Conservation (phyloP, 768 basidiomycete genomes). For the Podaxis sp. region DNA sequence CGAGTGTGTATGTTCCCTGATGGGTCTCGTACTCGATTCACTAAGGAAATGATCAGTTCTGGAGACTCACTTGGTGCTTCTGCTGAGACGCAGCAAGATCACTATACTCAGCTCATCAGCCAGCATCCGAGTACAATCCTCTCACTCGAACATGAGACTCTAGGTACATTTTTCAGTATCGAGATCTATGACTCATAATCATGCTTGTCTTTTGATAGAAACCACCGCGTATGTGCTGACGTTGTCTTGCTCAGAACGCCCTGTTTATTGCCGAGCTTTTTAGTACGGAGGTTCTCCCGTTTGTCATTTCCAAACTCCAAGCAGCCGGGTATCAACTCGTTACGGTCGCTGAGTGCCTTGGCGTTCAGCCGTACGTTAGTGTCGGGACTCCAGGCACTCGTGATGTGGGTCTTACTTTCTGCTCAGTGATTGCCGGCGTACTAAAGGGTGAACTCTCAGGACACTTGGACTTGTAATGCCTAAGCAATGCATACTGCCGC, state of each 20-base stretch:
- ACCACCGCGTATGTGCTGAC: slow-evolving; percentile 6
- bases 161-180: slow-evolving; percentile 16
- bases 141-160: slow-evolving; percentile 34
- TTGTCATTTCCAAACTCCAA: slow-evolving; percentile 29
- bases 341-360: slow-evolving; percentile 35
- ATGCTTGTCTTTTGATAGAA: background rate
- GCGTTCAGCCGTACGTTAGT: slow-evolving; percentile 26
- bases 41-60: slow-evolving; percentile 17
- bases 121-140: slow-evolving; percentile 27
- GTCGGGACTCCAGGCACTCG: slow-evolving; percentile 22
- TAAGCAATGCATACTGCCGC: background rate
- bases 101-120: slow-evolving; percentile 21
- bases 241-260: background rate
- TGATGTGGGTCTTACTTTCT: slow-evolving; percentile 22
- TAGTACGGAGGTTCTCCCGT: slow-evolving; percentile 29
- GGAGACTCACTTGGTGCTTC: slow-evolving; percentile 32
- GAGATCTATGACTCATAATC: background rate
- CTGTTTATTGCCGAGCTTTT: no score
- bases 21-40: background rate
- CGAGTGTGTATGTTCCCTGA: slow-evolving; percentile 20
- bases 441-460: background rate
- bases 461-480: background rate
- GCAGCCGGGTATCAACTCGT: slow-evolving; percentile 34
- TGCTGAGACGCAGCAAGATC: slow-evolving; percentile 20
- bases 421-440: no score